Base-by-base conservation (phyloP, 768 basidiomycete species). In the Leccinum subgranulosum region DNA sequence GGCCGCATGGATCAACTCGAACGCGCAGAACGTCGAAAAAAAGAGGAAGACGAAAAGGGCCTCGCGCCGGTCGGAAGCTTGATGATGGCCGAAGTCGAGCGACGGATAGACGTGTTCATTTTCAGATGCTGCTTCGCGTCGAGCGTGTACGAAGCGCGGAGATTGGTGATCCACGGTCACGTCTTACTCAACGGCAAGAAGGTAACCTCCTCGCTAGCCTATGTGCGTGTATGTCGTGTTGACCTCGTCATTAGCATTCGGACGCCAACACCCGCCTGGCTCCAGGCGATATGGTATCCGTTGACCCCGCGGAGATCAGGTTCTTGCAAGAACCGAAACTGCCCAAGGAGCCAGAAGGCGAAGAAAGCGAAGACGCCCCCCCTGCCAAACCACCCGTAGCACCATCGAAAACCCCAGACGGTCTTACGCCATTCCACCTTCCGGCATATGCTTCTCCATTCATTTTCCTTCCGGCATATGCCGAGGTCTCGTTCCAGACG, bases 71-170 rank as follows among this genome's bases (percentile, higher is more conserved):
- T 98, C 15, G 93, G 92, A 51, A 94, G 91, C 70, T 82, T 99
- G 81, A 95, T 98, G 91, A 91, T 95, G 71, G 73, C 84, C 0
- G 93, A 98, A 73, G 81, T 98, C n/a, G 97, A 99, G 79, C 81
- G 94, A 69, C 73, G 97, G 72, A 82, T 99, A 70, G 97, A 99
- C 67, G 87, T 93, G 47, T 84, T 98, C 70, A 75, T 98, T 51
- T 98, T 98, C 75, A 79, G 95, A 49, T 83, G 84, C 55, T 96
- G 95, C 69, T 87, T 98, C 63, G 88, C 87, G 28, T 82, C 85
- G 59, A 94, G 90, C 67, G 88, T 95, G 49, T 97, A 94, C 72
- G 88, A 93, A 64, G 97, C 97, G 4, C 79, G 94, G 64, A 76
- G 88, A 59, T 73, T 98, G 64, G 88, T 98, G 63, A 78, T 94